Conservation (phyloP, 768 basidiomycete genomes). For the Panaeolus papilionaceus region DNA sequence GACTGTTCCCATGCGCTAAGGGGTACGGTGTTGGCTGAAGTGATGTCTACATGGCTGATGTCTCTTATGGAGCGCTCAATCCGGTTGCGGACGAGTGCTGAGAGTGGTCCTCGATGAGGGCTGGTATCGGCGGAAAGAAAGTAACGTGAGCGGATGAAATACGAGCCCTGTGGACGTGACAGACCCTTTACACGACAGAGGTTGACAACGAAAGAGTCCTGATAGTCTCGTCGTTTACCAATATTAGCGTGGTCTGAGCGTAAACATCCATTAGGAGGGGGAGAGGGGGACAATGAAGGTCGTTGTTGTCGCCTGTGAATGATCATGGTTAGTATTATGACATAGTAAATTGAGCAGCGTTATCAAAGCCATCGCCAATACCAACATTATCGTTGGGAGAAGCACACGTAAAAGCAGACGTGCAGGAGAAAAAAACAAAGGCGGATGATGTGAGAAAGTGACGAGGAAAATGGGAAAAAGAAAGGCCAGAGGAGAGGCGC, state of each 20-base stretch:
- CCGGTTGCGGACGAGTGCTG: constrained; percentile 35
- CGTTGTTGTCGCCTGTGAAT: constrained; percentile 48
- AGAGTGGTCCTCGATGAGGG: constrained; percentile 28
- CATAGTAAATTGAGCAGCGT: no score
- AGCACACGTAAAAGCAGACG: no score
- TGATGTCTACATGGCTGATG: neutral
- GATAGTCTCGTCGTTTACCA: constrained; percentile 98
- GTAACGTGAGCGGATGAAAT: constrained; percentile 17
- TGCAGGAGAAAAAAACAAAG: no score
- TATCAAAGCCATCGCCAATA: no score
- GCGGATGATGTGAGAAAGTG: no score
- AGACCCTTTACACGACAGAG: no score
- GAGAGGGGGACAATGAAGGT: constrained; percentile 66
- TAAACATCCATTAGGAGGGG: constrained; percentile 85
- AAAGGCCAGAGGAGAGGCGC: no score
- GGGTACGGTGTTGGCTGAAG: constrained; percentile 22
- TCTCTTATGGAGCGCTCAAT: constrained; percentile 27
- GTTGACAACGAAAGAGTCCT: constrained; percentile 36
- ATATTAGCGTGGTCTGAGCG: constrained; percentile 87
- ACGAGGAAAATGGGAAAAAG: no score
- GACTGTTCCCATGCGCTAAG: constrained; percentile 29
- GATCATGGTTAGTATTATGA: no score
- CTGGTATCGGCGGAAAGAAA: constrained; percentile 30
- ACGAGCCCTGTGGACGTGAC: no score
- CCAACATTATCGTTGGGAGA: no score